These are phyloP conservation scores for Lachnellula cervina DNA, from an alignment of 2,329 filamentous ascomycete species.

Conservation along the genomic window DNA sequence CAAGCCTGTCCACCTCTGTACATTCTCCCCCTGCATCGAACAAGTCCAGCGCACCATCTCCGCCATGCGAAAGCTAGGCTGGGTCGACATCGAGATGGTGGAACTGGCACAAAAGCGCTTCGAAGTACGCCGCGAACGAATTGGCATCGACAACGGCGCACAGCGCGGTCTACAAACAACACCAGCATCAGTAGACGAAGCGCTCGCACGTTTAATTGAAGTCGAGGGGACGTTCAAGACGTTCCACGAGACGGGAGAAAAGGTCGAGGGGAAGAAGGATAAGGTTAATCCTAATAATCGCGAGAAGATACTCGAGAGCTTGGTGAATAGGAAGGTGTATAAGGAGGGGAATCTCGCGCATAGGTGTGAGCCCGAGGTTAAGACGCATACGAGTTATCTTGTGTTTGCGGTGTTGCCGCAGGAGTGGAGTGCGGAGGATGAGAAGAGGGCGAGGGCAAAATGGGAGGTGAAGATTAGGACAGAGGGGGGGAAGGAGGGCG, in stretches of 20 bases:
- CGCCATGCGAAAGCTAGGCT: conserved; percentile 72
- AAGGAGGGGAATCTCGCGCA: conserved; percentile 75
- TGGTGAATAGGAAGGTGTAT: conserved; percentile 52
- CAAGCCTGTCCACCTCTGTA: conserved; percentile 76
- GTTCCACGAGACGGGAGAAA: conserved; percentile 46
- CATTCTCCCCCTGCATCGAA: conserved; percentile 95
- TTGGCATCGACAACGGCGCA: conserved; percentile 58
- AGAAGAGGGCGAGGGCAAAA: conserved; percentile 58
- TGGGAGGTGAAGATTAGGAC: conserved; percentile 39
- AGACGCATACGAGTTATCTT: conserved; percentile 95
- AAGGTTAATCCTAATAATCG: conserved; percentile 34
- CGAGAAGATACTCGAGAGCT: conserved; percentile 29
- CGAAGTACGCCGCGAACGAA: conserved; percentile 75
- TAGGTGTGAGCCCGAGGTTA: conserved; percentile 79
- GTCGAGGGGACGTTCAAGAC: conserved; percentile 66
- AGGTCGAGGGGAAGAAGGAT: conserved; percentile 23
- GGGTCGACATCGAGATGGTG: conserved; percentile 91
- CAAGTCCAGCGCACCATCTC: conserved; percentile 86
- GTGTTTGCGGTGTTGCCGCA: conserved; percentile 87
- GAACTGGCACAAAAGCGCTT: conserved; percentile 77
- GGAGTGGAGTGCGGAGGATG: conserved; percentile 80
- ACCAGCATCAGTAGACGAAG: conserved; percentile 73
- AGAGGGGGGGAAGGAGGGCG: conserved; percentile 14
- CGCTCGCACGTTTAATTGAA: conserved; percentile 65
- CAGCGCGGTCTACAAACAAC: conserved; percentile 53